Evolutionary conservation across 2,329 filamentous ascomycete genomes (phyloP).

Genomic region (Colletotrichum sp.): DNA sequence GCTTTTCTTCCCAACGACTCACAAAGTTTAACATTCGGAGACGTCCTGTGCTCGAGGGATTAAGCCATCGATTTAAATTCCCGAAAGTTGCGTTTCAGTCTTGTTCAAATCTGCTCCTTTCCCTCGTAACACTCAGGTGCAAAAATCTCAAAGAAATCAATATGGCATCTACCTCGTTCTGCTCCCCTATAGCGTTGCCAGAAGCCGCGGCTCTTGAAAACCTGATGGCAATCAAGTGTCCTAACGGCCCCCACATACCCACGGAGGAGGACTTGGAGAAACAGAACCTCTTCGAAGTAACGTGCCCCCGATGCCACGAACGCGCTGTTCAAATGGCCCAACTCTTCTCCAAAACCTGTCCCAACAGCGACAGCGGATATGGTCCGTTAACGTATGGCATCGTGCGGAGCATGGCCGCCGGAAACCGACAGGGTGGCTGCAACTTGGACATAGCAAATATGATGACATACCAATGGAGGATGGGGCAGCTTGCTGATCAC

Average conservation of each 20-base stretch:
- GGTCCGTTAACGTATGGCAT: not conserved
- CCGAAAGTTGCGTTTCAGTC: not conserved
- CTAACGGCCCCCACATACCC: not conserved
- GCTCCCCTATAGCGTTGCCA: not conserved
- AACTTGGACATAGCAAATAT: not conserved
- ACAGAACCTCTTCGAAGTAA: not conserved
- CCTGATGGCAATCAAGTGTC: not conserved
- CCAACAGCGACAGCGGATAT: not conserved
- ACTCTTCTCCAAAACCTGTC: not conserved
- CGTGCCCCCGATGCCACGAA: not conserved
- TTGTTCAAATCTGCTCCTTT: not conserved
- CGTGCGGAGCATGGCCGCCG: not conserved
- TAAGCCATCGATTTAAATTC: accelerated
- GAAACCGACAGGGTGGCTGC: not conserved
- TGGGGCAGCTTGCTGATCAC: not conserved
- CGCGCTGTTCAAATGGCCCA: not conserved
- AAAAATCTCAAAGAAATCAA: not conserved
- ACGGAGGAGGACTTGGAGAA: not conserved
- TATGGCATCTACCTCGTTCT: not conserved
- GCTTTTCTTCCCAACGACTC: accelerated
- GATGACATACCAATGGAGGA: not conserved
- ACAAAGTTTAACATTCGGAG: not conserved
- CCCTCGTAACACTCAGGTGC: not conserved
- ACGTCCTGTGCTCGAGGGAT: too few species aligned
- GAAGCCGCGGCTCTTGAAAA: not conserved